These are phyloP conservation scores for Magnolia kwangsiensis DNA, from an alignment of 164 flowering plant genomes.

Conservation along the genomic window DNA sequence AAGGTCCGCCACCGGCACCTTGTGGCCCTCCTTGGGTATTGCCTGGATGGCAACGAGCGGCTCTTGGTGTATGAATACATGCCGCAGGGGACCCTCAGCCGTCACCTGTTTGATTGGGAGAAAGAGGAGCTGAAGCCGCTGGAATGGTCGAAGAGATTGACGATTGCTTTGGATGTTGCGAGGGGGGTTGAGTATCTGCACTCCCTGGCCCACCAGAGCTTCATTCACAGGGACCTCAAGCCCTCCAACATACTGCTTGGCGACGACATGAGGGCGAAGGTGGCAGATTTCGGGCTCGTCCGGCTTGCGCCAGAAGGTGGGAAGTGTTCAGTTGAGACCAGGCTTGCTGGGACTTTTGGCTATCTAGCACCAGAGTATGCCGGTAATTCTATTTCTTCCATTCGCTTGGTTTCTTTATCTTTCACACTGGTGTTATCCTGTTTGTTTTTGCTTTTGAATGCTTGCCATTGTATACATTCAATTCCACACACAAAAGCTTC, in stretches of 20 bases:
- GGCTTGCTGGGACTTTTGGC: conserved; percentile 93
- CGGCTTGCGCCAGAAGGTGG: conserved; percentile 85
- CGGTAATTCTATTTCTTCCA: conserved; percentile 35
- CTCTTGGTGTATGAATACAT: conserved; percentile 85
- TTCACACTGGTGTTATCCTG: not conserved
- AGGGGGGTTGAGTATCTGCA: conserved; percentile 95
- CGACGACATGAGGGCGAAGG: conserved; percentile 95
- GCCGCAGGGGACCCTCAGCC: conserved; percentile 91
- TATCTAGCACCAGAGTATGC: conserved; percentile 98
- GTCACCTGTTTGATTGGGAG: conserved; percentile 63
- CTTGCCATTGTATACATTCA: not conserved
- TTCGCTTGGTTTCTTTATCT: not conserved
- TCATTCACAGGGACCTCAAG: conserved; percentile 90
- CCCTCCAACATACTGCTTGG: conserved; percentile 93
- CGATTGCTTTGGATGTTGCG: conserved; percentile 87
- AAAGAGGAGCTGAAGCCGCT: conserved; percentile 72
- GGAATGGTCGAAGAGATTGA: conserved; percentile 75
- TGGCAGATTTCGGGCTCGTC: conserved; percentile 93
- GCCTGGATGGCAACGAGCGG: conserved; percentile 87
- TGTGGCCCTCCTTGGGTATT: conserved; percentile 79
- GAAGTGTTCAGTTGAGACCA: conserved; percentile 56
- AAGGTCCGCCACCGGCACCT: conserved; percentile 89
- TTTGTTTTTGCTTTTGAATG: not conserved
- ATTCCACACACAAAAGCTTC: too few relatives aligned
- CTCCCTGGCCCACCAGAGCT: conserved; percentile 73